Percentiles rank a stretch among this genome's conserved stretches.
Evolutionary conservation across 176 grass and related monocot species (phyloP).

Genomic region (Rhynchospora pubera): DNA sequence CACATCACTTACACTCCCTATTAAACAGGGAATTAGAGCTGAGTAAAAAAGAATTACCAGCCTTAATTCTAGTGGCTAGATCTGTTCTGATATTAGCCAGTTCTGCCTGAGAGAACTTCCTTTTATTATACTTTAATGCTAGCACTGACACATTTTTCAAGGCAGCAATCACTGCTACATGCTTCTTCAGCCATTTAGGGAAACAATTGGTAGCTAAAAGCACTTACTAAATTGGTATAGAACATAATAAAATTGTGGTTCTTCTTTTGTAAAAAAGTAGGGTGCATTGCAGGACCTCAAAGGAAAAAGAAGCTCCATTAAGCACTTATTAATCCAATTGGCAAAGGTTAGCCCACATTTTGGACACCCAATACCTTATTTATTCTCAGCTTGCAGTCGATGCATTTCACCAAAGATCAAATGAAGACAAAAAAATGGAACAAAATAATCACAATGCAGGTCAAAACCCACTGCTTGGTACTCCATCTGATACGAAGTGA

Average conservation of each 20-base stretch:
- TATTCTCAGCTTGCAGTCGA: background rate
- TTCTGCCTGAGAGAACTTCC: conserved; percentile 62
- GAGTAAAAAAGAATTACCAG: background rate
- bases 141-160: too few relatives aligned
- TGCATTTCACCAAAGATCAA: background rate
- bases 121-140: background rate
- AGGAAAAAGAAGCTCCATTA: background rate
- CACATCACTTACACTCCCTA: background rate
- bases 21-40: background rate
- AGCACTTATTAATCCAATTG: too few relatives aligned
- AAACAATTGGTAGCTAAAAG: conserved; percentile 69
- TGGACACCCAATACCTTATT: background rate
- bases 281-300: background rate
- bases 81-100: conserved; percentile 59
- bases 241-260: conserved; percentile 5
- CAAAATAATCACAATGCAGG: background rate
- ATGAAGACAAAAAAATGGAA: background rate
- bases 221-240: conserved; percentile 36
- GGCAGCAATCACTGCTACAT: too few relatives aligned
- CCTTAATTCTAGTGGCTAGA: conserved; percentile 80
- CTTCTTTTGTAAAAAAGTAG: background rate
- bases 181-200: conserved; percentile 59
- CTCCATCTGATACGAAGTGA: background rate
- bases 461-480: background rate
- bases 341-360: too few relatives aligned